Evolutionary conservation across 2,329 filamentous ascomycete genomes (phyloP), one percentile per base, ranked within the genome.

Genomic region (Stagonosporopsis cucurbitacearum): DNA sequence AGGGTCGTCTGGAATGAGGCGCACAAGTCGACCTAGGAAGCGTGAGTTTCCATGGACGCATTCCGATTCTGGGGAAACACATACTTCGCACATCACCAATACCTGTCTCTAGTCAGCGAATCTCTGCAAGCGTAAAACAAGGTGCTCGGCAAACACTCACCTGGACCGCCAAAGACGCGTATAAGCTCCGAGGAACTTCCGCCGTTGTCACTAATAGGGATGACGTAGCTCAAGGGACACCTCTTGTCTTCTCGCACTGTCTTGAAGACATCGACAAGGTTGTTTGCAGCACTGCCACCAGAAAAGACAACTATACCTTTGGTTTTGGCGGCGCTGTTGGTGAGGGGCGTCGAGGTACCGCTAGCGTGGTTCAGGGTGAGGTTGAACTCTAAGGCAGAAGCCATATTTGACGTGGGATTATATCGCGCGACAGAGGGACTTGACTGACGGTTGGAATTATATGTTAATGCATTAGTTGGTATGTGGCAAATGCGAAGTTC

Each of bases 161-260:
- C 94, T 62, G 94, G 94, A 1, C 95, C 95, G 13, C 94, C 95
- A 77, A 98, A 95, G 32, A 98, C 92, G 32, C 95, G 85, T 63
- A 97, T 96, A 68, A 97, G 81, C 79, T 98, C 94, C 40, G 91
- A 96, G 2, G 92, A 96, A 66, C 91, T 96, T 35, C 94, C 94
- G 44, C 94, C 94, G 76, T 98, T 98, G 78, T 98, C 94, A 63
- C 90, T 95, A 72, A 97, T 96, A 32, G 94, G 94, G 48, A 98
- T 96, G 56, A 97, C 87, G 75, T 96, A 96, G 76, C 86, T 91
- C 37, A 96, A 78, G 2, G 83, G 80, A 69, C 88, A 89, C 36
- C 83, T 77, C 59, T 89, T 90, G 65, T 83, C 87, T 59, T 87
- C 76, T 25, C 79, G 75, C 5, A 86, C 77, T 20, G 78, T 75